Conservation (phyloP, 805 yeast species). For the Starmerella apicola region DNA sequence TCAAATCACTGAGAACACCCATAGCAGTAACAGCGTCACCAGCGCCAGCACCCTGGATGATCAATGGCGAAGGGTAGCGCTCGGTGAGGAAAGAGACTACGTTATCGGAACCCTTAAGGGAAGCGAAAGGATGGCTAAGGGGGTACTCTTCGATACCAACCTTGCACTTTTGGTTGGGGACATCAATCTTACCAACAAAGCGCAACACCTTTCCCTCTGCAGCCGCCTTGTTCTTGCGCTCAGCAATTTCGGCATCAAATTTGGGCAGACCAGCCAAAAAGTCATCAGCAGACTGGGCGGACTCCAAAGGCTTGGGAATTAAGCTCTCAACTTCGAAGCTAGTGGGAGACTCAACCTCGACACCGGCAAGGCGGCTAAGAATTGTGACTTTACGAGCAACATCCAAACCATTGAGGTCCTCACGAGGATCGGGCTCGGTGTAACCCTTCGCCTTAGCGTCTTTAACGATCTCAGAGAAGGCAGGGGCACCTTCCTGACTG, state of each 20-base stretch:
- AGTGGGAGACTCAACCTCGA: constrained; percentile 70
- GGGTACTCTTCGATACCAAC: constrained; percentile 86
- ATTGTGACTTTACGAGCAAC: constrained; percentile 98
- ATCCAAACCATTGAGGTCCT: constrained; percentile 93
- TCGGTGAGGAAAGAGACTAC: constrained; percentile 84
- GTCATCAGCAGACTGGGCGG: constrained; percentile 48
- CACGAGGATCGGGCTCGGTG: constrained; percentile 99
- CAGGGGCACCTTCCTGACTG: constrained; percentile 51
- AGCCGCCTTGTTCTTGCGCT: constrained; percentile 69
- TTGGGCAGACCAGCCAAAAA: constrained; percentile 70
- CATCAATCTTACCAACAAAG: constrained; percentile 84
- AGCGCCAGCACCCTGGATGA: constrained; percentile 94
- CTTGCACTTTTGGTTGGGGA: constrained; percentile 37
- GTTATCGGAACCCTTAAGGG: constrained; percentile 91
- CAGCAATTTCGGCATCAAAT: constrained; percentile 67
- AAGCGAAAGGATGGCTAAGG: constrained; percentile 86
- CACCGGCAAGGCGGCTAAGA: constrained; percentile 84
- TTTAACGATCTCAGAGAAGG: constrained; percentile 80
- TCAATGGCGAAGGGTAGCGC: constrained; percentile 85
- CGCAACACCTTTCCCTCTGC: constrained; percentile 77
- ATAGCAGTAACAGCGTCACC: constrained; percentile 68
- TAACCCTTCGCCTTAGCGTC: constrained; percentile 86
- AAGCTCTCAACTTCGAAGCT: constrained; percentile 90
- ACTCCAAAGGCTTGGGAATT: constrained; percentile 75
- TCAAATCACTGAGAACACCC: constrained; percentile 88